Percentiles rank a stretch among this genome's conserved stretches.
These are phyloP conservation scores for Chlorella sp. DNA, from an alignment of 139 green algal genomes.

Conservation along the genomic window DNA sequence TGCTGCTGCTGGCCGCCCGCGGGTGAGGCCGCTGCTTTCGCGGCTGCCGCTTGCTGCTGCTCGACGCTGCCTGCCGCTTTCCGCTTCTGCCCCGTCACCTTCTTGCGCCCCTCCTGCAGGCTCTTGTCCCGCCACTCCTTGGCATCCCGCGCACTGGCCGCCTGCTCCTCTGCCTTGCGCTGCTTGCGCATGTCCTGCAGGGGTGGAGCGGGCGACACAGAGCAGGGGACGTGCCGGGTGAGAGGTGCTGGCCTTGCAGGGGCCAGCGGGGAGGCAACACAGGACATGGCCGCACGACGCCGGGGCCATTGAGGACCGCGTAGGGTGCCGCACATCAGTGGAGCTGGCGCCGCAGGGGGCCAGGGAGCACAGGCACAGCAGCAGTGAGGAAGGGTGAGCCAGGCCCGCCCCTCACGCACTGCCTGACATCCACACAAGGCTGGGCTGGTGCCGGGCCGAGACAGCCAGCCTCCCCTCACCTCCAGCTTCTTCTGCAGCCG, in stretches of 20 bases:
- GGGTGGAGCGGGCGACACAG: not conserved
- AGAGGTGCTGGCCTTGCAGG: not conserved
- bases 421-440: not conserved
- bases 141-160: conserved; percentile 15
- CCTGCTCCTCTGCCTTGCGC: conserved; percentile 51
- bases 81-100: conserved; percentile 4
- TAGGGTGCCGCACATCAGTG: not conserved
- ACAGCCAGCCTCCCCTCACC: conserved; percentile 23
- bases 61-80: not conserved
- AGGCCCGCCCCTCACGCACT: not conserved
- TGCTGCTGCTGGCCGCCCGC: conserved; percentile 53
- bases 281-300: too few species aligned
- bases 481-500: conserved; percentile 70
- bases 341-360: not conserved
- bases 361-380: not conserved
- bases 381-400: not conserved
- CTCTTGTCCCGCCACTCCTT: conserved; percentile 49
- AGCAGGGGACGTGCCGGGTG: not conserved
- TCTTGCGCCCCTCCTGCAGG: conserved; percentile 40
- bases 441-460: not conserved
- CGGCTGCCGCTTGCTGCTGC: not conserved
- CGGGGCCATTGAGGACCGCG: too few species aligned
- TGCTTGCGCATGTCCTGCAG: conserved; percentile 30
- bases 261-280: too few species aligned
- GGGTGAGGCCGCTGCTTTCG: conserved; percentile 58